These are phyloP conservation scores for Chalciporus pseudorubinellus DNA, from an alignment of 768 basidiomycete species.

Conservation along the genomic window DNA sequence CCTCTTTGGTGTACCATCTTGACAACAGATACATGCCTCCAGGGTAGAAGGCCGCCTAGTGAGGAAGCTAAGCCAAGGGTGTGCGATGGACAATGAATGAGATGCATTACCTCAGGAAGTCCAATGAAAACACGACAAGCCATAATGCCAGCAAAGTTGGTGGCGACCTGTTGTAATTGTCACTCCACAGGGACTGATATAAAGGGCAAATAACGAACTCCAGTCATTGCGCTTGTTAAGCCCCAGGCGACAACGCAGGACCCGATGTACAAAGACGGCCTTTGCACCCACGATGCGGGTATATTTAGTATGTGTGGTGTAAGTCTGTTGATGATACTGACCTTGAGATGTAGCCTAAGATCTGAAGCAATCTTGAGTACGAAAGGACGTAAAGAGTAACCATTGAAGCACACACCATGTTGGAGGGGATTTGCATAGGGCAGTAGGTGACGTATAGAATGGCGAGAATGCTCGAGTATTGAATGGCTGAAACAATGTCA, in stretches of 20 bases:
- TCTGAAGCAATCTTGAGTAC: constrained; percentile 29
- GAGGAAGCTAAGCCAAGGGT: neutral
- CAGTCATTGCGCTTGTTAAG: constrained; percentile 60
- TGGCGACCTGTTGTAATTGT: constrained; percentile 42
- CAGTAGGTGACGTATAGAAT: constrained; percentile 58
- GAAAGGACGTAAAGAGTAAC: neutral
- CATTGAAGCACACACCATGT: constrained; percentile 45
- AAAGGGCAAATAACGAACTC: constrained; percentile 33
- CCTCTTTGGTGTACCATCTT: constrained; percentile 52
- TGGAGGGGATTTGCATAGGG: constrained; percentile 64
- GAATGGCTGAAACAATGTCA: constrained; percentile 38
- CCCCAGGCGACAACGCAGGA: constrained; percentile 62
- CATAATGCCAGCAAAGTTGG: constrained; percentile 55
- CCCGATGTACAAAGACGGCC: constrained; percentile 63
- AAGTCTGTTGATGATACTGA: constrained; percentile 17
- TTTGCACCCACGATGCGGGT: constrained; percentile 16
- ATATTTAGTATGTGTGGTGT: neutral
- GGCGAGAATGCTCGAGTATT: constrained; percentile 52
- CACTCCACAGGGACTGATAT: neutral
- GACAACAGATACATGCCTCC: constrained; percentile 49
- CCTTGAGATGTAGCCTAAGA: constrained; percentile 55
- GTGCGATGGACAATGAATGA: neutral
- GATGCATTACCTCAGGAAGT: constrained; percentile 47
- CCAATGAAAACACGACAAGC: constrained; percentile 61
- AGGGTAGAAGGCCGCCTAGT: constrained; percentile 61